Evolutionary conservation across 331 rosid species (phyloP), one percentile per base, ranked within the genome.

Genomic region (Pyrus hybrid): DNA sequence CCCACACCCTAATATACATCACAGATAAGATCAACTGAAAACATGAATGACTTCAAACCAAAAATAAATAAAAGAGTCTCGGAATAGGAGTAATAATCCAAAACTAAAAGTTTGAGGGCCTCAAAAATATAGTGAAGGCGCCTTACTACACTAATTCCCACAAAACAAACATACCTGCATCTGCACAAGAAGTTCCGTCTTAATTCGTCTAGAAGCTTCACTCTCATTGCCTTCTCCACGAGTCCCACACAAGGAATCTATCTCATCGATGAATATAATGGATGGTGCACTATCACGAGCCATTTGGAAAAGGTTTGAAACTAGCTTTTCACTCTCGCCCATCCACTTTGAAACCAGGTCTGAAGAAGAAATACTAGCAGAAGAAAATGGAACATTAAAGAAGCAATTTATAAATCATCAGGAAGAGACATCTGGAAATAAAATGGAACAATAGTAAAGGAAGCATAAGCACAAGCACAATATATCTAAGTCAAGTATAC

Each of bases 171-270:
- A 18, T 90, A 94, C 99, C 99, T 95, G 99, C 99, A 95, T 95
- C 87, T 95, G 99, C 85, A 95, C 99, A 83, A 95, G 87, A 84
- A 95, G 96, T 84, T 95, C 99, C 2, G 99, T 95, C 87, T 95
- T 95, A 61, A 95, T 95, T 71, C 99, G 93, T 80, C 99, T 89
- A 71, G 99, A 95, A 67, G 99, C 99, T 92, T 95, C 99, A 79
- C 99, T 95, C 82, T 95, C 99, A 67, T 95, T 95, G 79, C 99
- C 99, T 89, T 95, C 99, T 63, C 99, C 99, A 74, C 99, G 97
- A 78, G 86, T 88, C 76, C 99, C 99, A 73, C 99, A 90, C 43
- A 95, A 81, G 33, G 99, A 95, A 88, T 95, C 99, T 79, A 95
- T 95, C 85, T 95, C 99, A 81, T 95, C 99, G 43, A 95, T 14